Evolutionary conservation across 352 stramenopile species (phyloP), one percentile per base, ranked within the genome.

Genomic region (Labyrinthula sp.): DNA sequence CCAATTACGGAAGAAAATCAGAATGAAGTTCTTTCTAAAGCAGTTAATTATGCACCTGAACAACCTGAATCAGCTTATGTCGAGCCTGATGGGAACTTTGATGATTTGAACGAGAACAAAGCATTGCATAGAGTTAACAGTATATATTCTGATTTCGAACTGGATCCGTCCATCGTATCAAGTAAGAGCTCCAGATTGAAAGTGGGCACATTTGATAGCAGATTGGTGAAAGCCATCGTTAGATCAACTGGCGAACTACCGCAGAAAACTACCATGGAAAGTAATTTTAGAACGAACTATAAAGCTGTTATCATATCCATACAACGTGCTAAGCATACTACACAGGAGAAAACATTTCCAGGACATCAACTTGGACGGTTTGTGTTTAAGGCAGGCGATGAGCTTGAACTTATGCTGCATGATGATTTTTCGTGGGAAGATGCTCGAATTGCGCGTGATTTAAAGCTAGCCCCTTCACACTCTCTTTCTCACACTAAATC

Each of bases 221-320:
- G 62, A 23, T 47, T 76, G 6, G 63, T 73, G 22, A 56, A 68
- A 36, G 63, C 58, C 23, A 62, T 71, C 18, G 40, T 69, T 46
- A 52, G 61, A 6, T 59, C 49, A 21, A 58, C 60, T 40, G 60
- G 62, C 5, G 56, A 57, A 14, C 50, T 76, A 15, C 62, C 68
- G 18, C 65, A 66, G 5, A 68, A 69, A 35, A 72, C 65, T 15
- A 59, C 67, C 2, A 66, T 59, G 39, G 63, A 73, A 35, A 26
- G 66, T 30, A 46, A 39, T 21, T 76, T 76, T 48, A 49, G 65
- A 39, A 72, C 58, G 9, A 48, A 41, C 26, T 76, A 70, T 56
- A 63, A 67, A 40, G 65, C 63, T 28, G 68, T 64, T 35, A 67
- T 76, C 0, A 71, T 76, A 48, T 58, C 66, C n/a, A 59, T 74